A percentile compares a stretch with the other conserved stretches of the same genome.
Conservation (phyloP, 768 basidiomycete species). For the Suillus tomentosus region DNA sequence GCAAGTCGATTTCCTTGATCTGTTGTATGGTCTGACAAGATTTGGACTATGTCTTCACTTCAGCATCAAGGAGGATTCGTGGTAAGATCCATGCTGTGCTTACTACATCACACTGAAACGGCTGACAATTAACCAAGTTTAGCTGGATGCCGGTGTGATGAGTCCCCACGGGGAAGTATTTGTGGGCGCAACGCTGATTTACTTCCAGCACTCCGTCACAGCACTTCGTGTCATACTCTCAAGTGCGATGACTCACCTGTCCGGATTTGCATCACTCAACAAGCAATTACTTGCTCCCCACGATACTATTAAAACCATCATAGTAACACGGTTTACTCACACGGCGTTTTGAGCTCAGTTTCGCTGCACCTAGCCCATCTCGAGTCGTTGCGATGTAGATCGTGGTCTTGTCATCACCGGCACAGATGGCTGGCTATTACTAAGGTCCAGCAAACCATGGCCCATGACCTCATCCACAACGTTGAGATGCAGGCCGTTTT, state of each 20-base stretch:
- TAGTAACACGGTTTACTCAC: slow-evolving; percentile 49
- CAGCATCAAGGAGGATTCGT: slow-evolving; percentile 84
- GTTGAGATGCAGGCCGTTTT: slow-evolving; percentile 25
- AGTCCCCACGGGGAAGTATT: slow-evolving; percentile 27
- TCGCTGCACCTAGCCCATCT: slow-evolving; percentile 52
- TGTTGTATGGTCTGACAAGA: slow-evolving; percentile 10
- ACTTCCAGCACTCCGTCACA: slow-evolving; percentile 61
- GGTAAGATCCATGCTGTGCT: slow-evolving; percentile 44
- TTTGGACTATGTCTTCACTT: not conserved
- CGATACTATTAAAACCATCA: slow-evolving; percentile 71
- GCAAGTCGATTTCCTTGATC: slow-evolving; percentile 39
- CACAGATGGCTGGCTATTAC: slow-evolving; percentile 60
- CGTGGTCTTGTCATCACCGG: slow-evolving; percentile 52
- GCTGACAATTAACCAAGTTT: slow-evolving; percentile 13
- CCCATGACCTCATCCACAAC: slow-evolving; percentile 27
- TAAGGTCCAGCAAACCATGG: slow-evolving; percentile 45
- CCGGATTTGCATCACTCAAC: slow-evolving; percentile 68
- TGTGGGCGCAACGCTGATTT: not conserved
- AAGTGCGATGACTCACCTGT: slow-evolving; percentile 50
- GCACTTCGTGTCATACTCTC: slow-evolving; percentile 64
- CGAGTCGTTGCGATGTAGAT: slow-evolving; percentile 28
- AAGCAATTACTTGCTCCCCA: slow-evolving; percentile 72
- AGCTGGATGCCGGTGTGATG: slow-evolving; percentile 83
- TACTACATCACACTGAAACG: not conserved
- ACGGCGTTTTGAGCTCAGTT: slow-evolving; percentile 68